Percentiles rank a stretch among this genome's conserved stretches.
Evolutionary conservation across 2,329 filamentous ascomycete genomes (phyloP).

Genomic region (Talaromyces sp.): DNA sequence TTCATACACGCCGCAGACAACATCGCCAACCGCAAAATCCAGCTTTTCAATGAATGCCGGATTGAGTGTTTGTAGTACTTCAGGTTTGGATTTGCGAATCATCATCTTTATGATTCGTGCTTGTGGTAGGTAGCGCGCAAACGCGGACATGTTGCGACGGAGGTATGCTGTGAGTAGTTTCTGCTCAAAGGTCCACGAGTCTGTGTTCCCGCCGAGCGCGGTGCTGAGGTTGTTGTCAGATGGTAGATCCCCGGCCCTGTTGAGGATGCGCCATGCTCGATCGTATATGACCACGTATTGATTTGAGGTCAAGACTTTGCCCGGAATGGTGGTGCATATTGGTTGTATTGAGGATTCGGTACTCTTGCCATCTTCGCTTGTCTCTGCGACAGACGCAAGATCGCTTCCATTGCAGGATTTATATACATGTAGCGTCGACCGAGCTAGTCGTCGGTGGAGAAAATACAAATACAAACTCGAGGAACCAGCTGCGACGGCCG

Average conservation of each 20-base stretch:
- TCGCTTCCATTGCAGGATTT: neutral
- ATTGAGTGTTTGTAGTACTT: constrained; percentile 25
- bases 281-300: constrained; percentile 7
- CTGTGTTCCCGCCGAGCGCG: neutral
- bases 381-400: neutral
- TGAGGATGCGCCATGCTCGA: constrained; percentile 7
- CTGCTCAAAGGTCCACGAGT: constrained; percentile 9
- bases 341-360: neutral
- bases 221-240: neutral
- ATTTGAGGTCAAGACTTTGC: neutral
- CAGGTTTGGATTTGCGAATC: constrained; percentile 13
- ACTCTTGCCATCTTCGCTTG: neutral
- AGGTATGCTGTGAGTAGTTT: constrained; percentile 29
- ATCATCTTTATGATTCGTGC: constrained; percentile 27
- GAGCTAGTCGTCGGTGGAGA: neutral
- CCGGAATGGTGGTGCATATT: neutral
- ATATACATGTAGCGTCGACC: neutral
- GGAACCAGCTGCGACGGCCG: neutral
- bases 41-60: constrained; percentile 25
- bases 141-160: constrained; percentile 33
- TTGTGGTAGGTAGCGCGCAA: constrained; percentile 31
- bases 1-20: constrained; percentile 33
- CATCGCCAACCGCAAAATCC: constrained; percentile 29
- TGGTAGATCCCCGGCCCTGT: neutral
- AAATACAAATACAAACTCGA: constrained; percentile 9